Evolutionary conservation across 2,329 filamentous ascomycete genomes (phyloP).

Genomic region (Ilyonectria destructans): DNA sequence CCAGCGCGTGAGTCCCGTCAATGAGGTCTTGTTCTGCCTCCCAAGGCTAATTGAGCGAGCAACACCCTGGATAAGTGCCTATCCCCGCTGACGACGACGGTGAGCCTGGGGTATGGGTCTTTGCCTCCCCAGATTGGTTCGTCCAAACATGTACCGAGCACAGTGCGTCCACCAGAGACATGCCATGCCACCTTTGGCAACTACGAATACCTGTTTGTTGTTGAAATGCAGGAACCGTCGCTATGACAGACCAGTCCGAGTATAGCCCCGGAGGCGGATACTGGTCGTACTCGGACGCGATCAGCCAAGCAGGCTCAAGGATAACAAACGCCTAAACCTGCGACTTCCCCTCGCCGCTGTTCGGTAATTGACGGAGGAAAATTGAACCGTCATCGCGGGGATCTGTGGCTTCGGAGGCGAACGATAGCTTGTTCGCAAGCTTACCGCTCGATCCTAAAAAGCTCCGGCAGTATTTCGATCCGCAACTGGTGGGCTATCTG

Average conservation of each 20-base stretch:
- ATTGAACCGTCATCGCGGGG: conserved; percentile 7
- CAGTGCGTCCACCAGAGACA: neutral
- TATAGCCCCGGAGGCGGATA: conserved; percentile 13
- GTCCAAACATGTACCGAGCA: conserved; percentile 2
- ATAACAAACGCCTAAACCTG: conserved; percentile 5
- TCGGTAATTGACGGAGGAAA: conserved; percentile 15
- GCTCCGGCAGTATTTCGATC: conserved; percentile 3
- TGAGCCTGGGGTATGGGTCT: conserved; percentile 17
- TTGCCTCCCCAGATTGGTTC: neutral
- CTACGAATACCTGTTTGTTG: neutral
- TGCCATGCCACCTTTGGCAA: neutral
- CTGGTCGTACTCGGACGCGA: conserved; percentile 1
- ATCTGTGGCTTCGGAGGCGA: conserved; percentile 1
- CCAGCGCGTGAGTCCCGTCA: conserved; percentile 11
- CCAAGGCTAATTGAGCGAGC: neutral
- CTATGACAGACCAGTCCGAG: neutral
- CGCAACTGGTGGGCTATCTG: conserved; percentile 1
- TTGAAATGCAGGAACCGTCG: conserved; percentile 22
- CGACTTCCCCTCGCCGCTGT: neutral
- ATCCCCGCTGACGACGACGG: conserved; percentile 15
- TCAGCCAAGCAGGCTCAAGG: conserved; percentile 3
- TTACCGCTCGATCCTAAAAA: neutral
- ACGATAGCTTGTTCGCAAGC: conserved; percentile 1
- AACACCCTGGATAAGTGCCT: conserved; percentile 6
- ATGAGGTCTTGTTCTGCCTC: conserved; percentile 2